Conservation (phyloP, 2,329 filamentous ascomycete species). For the Pseudogymnoascus sp. region DNA sequence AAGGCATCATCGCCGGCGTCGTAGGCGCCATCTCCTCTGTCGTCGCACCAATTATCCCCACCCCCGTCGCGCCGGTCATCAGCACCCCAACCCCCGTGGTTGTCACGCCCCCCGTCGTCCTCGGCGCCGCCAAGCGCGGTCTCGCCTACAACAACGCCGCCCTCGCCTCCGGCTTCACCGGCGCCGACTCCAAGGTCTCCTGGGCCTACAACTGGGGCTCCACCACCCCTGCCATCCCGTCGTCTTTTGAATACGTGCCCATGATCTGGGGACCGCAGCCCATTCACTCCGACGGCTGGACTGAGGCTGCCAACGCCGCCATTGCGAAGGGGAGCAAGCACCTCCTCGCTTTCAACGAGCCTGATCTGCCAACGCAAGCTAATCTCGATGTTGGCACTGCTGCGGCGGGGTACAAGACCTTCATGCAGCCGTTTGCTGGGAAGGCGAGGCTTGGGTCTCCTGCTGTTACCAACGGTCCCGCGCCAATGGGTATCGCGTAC, state of each 20-base stretch:
- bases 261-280: slow-evolving; percentile 53
- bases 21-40: background rate
- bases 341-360: slow-evolving; percentile 66
- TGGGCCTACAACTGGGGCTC: slow-evolving; percentile 68
- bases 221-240: slow-evolving; percentile 33
- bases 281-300: slow-evolving; percentile 44
- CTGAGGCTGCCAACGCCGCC: slow-evolving; percentile 41
- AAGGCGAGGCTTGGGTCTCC: slow-evolving; percentile 40
- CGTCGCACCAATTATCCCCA: background rate
- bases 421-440: slow-evolving; percentile 39
- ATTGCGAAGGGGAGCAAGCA: slow-evolving; percentile 47
- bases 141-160: slow-evolving; percentile 57
- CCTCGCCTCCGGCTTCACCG: slow-evolving; percentile 45
- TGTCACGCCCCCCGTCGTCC: background rate
- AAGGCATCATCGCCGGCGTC: background rate
- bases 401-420: slow-evolving; percentile 33
- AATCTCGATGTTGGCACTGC: slow-evolving; percentile 36
- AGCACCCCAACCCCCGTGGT: background rate
- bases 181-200: slow-evolving; percentile 35
- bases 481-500: slow-evolving; percentile 36
- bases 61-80: background rate
- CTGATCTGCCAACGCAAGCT: slow-evolving; percentile 53
- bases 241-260: slow-evolving; percentile 53
- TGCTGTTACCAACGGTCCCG: slow-evolving; percentile 40
- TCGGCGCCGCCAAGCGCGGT: slow-evolving; percentile 50